These are phyloP conservation scores for Malassezia vespertilionis DNA, from an alignment of 1,284 basidiomycete genomes.

Conservation along the genomic window DNA sequence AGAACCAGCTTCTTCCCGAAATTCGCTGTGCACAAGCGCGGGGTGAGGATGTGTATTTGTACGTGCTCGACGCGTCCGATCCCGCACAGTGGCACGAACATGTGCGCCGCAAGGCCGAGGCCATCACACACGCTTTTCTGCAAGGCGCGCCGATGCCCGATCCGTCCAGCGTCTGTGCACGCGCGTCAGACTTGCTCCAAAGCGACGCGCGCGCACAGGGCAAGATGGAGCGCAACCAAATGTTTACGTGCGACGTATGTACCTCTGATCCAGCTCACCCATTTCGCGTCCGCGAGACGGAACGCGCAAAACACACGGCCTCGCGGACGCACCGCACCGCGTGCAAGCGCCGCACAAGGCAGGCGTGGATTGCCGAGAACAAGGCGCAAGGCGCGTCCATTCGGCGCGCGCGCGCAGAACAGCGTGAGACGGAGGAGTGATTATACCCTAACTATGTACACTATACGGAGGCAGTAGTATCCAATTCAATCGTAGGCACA, in stretches of 20 bases:
- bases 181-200: slow-evolving; percentile 50
- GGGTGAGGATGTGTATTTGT: slow-evolving; percentile 47
- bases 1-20: slow-evolving; percentile 75
- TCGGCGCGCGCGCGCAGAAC: neutral
- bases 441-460: neutral
- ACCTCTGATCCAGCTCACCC: slow-evolving; percentile 58
- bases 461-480: slow-evolving; percentile 24
- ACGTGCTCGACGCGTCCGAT: slow-evolving; percentile 61
- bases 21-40: slow-evolving; percentile 44
- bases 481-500: slow-evolving; percentile 44
- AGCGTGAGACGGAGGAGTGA: no score
- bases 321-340: slow-evolving; percentile 17
- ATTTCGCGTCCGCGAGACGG: slow-evolving; percentile 62
- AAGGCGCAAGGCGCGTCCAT: slow-evolving; percentile 1
- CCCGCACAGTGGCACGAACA: slow-evolving; percentile 53
- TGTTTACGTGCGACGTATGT: slow-evolving; percentile 58
- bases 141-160: slow-evolving; percentile 53
- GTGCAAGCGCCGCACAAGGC: slow-evolving; percentile 12
- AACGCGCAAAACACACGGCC: slow-evolving; percentile 54
- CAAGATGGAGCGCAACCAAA: slow-evolving; percentile 20
- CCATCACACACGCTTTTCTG: slow-evolving; percentile 56
- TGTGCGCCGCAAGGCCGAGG: slow-evolving; percentile 34
- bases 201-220: slow-evolving; percentile 13
- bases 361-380: slow-evolving; percentile 11
- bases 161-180: slow-evolving; percentile 56